Percentiles rank a stretch among this genome's conserved stretches.
These are phyloP conservation scores for Sarcodon aspratus DNA, from an alignment of 768 basidiomycete species.

Conservation along the genomic window DNA sequence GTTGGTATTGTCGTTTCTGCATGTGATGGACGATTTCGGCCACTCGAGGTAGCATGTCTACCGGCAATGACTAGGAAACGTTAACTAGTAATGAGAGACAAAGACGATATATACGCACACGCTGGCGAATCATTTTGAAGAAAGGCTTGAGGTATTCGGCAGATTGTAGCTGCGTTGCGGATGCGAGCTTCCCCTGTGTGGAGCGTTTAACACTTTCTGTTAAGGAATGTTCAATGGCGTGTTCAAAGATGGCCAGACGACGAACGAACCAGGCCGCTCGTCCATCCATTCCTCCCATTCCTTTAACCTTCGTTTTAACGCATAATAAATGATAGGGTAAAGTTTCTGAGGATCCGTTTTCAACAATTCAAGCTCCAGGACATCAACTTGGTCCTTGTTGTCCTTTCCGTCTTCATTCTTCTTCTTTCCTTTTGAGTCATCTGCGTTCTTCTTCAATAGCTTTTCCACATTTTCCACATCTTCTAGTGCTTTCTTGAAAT, in stretches of 20 bases:
- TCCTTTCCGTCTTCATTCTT: constrained; percentile 47
- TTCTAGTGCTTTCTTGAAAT: constrained; percentile 84
- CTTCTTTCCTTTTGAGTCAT: constrained; percentile 33
- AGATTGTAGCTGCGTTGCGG: constrained; percentile 91
- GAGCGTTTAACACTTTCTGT: constrained; percentile 79
- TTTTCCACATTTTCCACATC: constrained; percentile 77
- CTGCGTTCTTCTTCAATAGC: constrained; percentile 35
- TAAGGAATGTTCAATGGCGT: constrained; percentile 1
- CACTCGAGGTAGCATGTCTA: constrained; percentile 76
- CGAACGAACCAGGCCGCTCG: constrained; percentile 68
- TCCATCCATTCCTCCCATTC: constrained; percentile 98
- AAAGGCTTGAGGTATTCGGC: constrained; percentile 96
- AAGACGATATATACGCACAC: constrained; percentile 42
- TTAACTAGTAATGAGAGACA: neutral
- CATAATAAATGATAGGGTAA: constrained; percentile 95
- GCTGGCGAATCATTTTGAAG: constrained; percentile 80
- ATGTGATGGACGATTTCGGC: constrained; percentile 94
- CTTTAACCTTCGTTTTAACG: constrained; percentile 82
- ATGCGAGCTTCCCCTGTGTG: constrained; percentile 86
- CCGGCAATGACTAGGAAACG: constrained; percentile 49
- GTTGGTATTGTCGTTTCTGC: constrained; percentile 93
- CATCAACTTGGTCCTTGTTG: constrained; percentile 29
- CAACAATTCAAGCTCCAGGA: constrained; percentile 72
- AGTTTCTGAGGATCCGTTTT: constrained; percentile 91
- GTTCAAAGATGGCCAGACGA: neutral